Evolutionary conservation across 2,329 filamentous ascomycete genomes (phyloP), one percentile per base, ranked within the genome.

Genomic region (Karstenula rhodostoma): DNA sequence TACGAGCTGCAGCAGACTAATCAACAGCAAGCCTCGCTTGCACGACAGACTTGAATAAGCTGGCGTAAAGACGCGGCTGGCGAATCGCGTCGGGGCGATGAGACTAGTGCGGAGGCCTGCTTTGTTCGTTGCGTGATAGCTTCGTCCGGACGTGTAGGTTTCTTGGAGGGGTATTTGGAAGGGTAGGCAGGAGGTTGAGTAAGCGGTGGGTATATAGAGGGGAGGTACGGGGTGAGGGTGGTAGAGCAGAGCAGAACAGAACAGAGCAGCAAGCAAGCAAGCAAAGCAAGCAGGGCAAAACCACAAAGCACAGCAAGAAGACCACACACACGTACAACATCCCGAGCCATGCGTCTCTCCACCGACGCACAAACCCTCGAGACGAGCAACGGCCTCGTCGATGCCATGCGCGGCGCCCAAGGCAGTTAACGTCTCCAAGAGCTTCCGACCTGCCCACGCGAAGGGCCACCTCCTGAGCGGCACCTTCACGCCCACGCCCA

Each of bases 391-490:
- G 69, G 70, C 4, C 69, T 78, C 29, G 68, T 77, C 17, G 59
- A 53, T 48, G 59, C 66, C 3, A 65, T 77, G 25, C 70, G 71
- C 42, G 58, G 57, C 8, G 72, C 67, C 29, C 70, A 72, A 25
- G 67, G 67, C 23, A 61, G 62, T 15, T 9, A 62, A 69, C 43
- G 43, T 58, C 12, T 47, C 59, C 5, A 42, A 57, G 66, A 60
- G 71, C 35, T 77, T 74, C 56, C 65, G 75, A 32, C 74, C 75
- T 33, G 85, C 84, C 10, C 85, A 88, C 62, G 85, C 85, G 19
- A 82, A 84, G 73, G 85, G 85, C 13, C 72, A 80, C 32, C 77
- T 87, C 40, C 71, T 85, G 12, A 82, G 73, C 7, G 85, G 86
- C 33, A 83, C 77, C 23, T 88, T 87, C 72, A 82, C 75, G 1